Evolutionary conservation across 768 basidiomycete species (phyloP), one percentile per base, ranked within the genome.

Genomic region (Strobilomyces dryophilus): DNA sequence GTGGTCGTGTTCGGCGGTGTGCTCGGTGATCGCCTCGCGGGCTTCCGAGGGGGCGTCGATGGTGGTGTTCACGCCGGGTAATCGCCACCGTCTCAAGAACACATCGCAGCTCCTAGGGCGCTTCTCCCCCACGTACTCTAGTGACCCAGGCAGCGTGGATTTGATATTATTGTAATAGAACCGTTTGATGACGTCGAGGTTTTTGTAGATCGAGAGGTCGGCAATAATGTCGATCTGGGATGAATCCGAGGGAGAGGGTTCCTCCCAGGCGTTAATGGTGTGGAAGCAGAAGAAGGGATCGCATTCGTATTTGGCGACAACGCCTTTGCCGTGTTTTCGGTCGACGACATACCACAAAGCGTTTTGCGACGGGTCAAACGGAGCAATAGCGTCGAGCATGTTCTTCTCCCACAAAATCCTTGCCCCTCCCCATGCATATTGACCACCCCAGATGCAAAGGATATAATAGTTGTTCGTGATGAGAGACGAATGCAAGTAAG

Each of bases 271-370:
- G n/a, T 75, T 75, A 53, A 74, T 15, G 26, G 62, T 55, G 50
- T 75, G 74, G 62, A 75, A 75, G 51, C 61, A 66, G 58, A 74
- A 75, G 62, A 74, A 75, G 0, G 73, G 65, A 43, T 66, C 62
- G 41, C 61, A 67, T 51, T 66, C 64, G 58, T 73, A 75, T 50
- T 66, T 69, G 41, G 72, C 67, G 5, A 75, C 61, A 32, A 75
- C 61, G 0, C 74, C 74, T 47, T 62, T 67, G 18, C 63, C 67
- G 26, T 64, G 55, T 51, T 65, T 61, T 45, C 73, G 70, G 55
- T 75, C 72, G 42, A 75, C 52, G 46, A 75, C 66, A 29, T 72
- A 74, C 66, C 73, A 75, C 36, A 69, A 40, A 0, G 70, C 63
- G 37, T 65, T 59, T 21, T 50, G 46, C n/a, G 65, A 55, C 0